Evolutionary conservation across 495 filamentous ascomycete species (phyloP).

Genomic region (Hypomontagnella submonticulosa): DNA sequence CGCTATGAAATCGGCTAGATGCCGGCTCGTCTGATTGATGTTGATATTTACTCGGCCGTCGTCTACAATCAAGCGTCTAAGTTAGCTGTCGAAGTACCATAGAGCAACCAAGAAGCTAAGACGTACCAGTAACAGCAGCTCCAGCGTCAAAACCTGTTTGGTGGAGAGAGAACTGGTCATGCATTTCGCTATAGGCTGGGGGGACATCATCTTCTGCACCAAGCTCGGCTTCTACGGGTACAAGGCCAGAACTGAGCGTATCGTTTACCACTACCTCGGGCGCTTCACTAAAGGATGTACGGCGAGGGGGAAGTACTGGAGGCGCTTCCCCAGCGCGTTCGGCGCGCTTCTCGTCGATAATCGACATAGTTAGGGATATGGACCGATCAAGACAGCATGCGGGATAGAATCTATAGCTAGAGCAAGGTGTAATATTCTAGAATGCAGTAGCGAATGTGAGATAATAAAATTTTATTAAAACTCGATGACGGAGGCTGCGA

Average conservation of each 20-base stretch:
- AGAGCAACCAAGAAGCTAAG: not conserved
- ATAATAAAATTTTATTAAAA: not conserved
- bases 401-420: conserved; percentile 9
- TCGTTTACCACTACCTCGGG: conserved; percentile 27
- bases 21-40: conserved; percentile 72
- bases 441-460: not conserved
- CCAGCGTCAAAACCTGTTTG: conserved; percentile 61
- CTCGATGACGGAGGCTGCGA: conserved; percentile 1
- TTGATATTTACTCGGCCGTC: conserved; percentile 82
- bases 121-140: conserved; percentile 56
- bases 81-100: conserved; percentile 13
- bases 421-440: not conserved
- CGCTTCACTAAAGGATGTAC: conserved; percentile 29
- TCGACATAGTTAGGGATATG: conserved; percentile 25
- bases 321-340: not conserved
- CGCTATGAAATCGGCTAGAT: conserved; percentile 71
- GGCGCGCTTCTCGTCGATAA: conserved; percentile 31
- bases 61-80: conserved; percentile 45
- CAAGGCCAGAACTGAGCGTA: conserved; percentile 28
- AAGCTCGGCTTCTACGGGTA: conserved; percentile 45
- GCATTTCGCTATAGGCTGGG: conserved; percentile 58
- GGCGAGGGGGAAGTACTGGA: conserved; percentile 6
- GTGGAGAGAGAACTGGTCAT: conserved; percentile 60
- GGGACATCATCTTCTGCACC: conserved; percentile 50
- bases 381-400: conserved; percentile 12